Base-by-base conservation (phyloP, 495 filamentous ascomycete species). In the Hypoxylon crocopeplum region DNA sequence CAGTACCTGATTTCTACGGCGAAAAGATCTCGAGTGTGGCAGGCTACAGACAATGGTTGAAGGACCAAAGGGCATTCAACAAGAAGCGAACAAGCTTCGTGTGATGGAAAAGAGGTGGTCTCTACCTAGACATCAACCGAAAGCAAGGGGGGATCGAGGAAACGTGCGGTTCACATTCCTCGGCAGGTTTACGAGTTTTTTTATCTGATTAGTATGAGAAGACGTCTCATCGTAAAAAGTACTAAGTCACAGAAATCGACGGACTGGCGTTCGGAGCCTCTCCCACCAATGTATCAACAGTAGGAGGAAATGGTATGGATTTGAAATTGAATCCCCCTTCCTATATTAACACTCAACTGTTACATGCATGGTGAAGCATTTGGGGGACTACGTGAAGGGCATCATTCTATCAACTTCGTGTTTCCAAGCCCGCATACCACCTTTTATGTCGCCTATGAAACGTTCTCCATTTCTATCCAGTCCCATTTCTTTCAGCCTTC, bases 31-130 rank as follows among this genome's bases (percentile, higher is more conserved):
- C 88, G 12, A 95, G 91, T 61, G 90, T 98, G 30, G 83, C 84
- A 52, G 92, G 89, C 42, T 98, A 97, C 67, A 76, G 95, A 62
- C 86, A 89, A 71, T 98, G 94, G 94, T 75, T 98, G 69, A 97
- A 93, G 79, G 94, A 98, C 71, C 95, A 98, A 80, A 75, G 93
- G 40, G 92, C 92, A n/a, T 98, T 94, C 74, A 96, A 96, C 77
- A 85, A 87, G 76, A 97, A 97, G 83, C 86, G 89, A 67, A 82
- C 84, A 42, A 86, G 76, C 59, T 90, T 77, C 42, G 66, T 79
- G 46, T 77, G 48, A 74, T 38, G 17, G 11, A 29, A 40, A 38
- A 50, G 36, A n/a, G 13, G 25, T 15, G 5, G 15, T 36, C 10
- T 41, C 7, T n/a, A n/a, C n/a, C n/a, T n/a, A n/a, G n/a, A n/a